Percentiles rank a stretch among this genome's conserved stretches.
Conservation (phyloP, 2,329 filamentous ascomycete genomes). For the Penicillium sp. region DNA sequence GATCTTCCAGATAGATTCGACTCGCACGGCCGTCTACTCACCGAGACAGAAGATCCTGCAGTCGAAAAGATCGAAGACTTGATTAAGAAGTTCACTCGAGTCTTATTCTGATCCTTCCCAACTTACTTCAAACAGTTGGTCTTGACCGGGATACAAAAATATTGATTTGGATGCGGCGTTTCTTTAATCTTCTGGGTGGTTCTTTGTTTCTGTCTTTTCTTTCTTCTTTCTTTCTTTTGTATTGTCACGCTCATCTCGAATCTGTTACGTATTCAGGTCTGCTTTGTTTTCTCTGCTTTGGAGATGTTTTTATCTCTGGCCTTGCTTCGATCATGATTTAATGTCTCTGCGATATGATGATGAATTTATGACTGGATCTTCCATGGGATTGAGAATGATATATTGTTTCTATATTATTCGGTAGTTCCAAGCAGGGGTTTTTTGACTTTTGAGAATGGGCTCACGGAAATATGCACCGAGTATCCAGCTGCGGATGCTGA, state of each 20-base stretch:
- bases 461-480: too few species aligned
- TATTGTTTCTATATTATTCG: not conserved
- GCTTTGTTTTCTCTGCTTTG: not conserved
- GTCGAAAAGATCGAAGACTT: constrained; percentile 38
- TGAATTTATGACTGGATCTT: constrained; percentile 16
- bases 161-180: not conserved
- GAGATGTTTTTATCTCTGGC: not conserved
- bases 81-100: constrained; percentile 30
- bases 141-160: not conserved
- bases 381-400: constrained; percentile 1
- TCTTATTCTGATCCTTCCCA: constrained; percentile 19
- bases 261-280: not conserved
- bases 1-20: constrained; percentile 48
- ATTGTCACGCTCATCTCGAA: not conserved
- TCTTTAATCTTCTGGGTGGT: not conserved
- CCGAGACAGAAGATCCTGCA: constrained; percentile 34
- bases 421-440: too few species aligned
- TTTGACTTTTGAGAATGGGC: too few species aligned
- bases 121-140: not conserved
- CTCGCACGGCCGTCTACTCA: constrained; percentile 38
- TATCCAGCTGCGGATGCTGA: too few species aligned
- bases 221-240: not conserved
- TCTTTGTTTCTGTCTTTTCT: not conserved
- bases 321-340: constrained; percentile 2
- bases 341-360: constrained; percentile 14